Conservation (phyloP, 306 rosid species). For the Sphenostylis stenocarpa region DNA sequence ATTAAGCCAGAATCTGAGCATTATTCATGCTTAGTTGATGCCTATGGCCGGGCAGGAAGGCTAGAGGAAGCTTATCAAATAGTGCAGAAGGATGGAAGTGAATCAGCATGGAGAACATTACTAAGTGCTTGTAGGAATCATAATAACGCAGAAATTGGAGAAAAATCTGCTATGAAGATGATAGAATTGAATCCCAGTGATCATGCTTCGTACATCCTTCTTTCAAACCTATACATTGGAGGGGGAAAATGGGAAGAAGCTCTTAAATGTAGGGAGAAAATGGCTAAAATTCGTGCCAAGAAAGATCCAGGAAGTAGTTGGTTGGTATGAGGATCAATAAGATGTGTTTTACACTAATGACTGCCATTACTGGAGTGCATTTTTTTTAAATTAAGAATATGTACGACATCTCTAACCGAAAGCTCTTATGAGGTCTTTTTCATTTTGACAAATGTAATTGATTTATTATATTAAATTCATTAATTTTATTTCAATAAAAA, state of each 20-base stretch:
- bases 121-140: constrained; percentile 54
- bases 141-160: constrained; percentile 48
- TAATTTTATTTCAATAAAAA: too few species aligned
- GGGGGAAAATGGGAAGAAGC: constrained; percentile 67
- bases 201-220: constrained; percentile 57
- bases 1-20: constrained; percentile 55
- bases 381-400: too few species aligned
- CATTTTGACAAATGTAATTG: too few species aligned
- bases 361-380: not conserved
- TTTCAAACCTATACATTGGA: constrained; percentile 43
- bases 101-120: constrained; percentile 56
- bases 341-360: not conserved
- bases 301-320: constrained; percentile 53
- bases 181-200: constrained; percentile 47
- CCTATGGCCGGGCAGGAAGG: constrained; percentile 53
- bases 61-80: constrained; percentile 55
- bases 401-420: too few species aligned
- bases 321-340: constrained; percentile 34
- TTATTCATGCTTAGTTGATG: constrained; percentile 54
- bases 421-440: too few species aligned
- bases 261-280: constrained; percentile 45
- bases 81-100: constrained; percentile 51
- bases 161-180: constrained; percentile 44
- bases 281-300: constrained; percentile 40
- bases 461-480: too few species aligned